Evolutionary conservation across 1,284 basidiomycete genomes (phyloP).

Genomic region (Sporisorium iseilematis-ciliati): DNA sequence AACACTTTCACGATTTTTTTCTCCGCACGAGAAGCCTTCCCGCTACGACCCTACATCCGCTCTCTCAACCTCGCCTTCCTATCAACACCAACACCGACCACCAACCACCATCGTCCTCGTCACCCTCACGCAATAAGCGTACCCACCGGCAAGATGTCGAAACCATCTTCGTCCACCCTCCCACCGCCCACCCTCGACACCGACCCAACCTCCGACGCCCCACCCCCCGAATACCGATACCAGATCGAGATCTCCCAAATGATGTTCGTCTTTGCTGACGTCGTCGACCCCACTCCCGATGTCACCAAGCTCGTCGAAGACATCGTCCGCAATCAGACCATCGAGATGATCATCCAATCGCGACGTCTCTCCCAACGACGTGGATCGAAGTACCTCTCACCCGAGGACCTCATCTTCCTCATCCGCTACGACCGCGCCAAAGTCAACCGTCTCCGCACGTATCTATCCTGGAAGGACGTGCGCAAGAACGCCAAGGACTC

Average conservation of each 20-base stretch:
- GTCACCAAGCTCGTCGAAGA: conserved; percentile 94
- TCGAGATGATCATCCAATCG: conserved; percentile 92
- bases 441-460: conserved; percentile 90
- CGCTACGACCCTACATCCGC: too few species aligned
- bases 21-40: too few species aligned
- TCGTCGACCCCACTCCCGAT: conserved; percentile 86
- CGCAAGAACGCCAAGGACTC: conserved; percentile 90
- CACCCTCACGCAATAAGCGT: not conserved
- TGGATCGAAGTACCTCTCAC: conserved; percentile 84
- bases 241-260: conserved; percentile 82
- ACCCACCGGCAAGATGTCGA: conserved; percentile 27
- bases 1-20: not conserved
- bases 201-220: conserved; percentile 14
- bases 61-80: too few species aligned
- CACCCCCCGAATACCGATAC: conserved; percentile 58
- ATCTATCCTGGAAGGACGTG: conserved; percentile 98
- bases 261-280: conserved; percentile 98
- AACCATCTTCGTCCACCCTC: conserved; percentile 11
- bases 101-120: not conserved
- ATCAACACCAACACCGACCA: not conserved
- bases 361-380: conserved; percentile 84
- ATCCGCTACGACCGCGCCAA: conserved; percentile 94
- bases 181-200: conserved; percentile 18
- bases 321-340: conserved; percentile 90
- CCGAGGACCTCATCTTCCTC: conserved; percentile 95